Evolutionary conservation across 1,284 basidiomycete species (phyloP), one percentile per base, ranked within the genome.

Genomic region (Bondarzewia mesenterica): DNA sequence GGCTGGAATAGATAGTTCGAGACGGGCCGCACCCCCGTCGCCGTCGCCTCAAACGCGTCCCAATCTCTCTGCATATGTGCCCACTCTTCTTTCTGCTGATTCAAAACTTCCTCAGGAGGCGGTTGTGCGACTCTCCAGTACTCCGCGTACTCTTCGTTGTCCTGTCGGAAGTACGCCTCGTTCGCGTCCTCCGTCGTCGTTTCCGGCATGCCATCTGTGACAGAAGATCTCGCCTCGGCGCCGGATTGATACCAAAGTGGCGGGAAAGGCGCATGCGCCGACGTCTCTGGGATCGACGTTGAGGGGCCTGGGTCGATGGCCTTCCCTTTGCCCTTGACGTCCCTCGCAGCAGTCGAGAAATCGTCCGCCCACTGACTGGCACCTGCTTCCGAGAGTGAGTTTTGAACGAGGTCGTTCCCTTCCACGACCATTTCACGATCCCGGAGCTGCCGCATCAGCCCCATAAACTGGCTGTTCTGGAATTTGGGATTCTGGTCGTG

Each of bases 341-440:
- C 78, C 22, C 66, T 44, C 42, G 52, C 15, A 50, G 47, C 46
- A n/a, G 29, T 12, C 3, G 29, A 12, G 44, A 50, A 55, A 47
- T 32, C 48, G 36, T 41, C 49, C 27, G 26, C 44, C 42, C 23
- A 53, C 51, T 48, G 50, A 52, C 50, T 52, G 16, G 20, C 42
- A 32, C 29, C 29, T 5, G 29, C 29, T 7, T n/a, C 10, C 12
- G n/a, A 54, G 53, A 52, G 35, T 40, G 71, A 67, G 50, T 67
- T 76, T 52, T 79, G 70, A 14, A 94, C 84, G 64, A 94, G 81
- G 47, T 85, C 69, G 59, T 89, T 82, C 16, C 87, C 91, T 50
- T 92, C 80, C 1, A 96, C 85, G 7, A 87, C 78, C n/a, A 93
- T 77, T 57, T 88, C 78, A 12, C 82, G 80, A 63, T 94, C 90